Conservation (phyloP, 108 stramenopile genomes). For the Aureococcus anophagefferens region DNA sequence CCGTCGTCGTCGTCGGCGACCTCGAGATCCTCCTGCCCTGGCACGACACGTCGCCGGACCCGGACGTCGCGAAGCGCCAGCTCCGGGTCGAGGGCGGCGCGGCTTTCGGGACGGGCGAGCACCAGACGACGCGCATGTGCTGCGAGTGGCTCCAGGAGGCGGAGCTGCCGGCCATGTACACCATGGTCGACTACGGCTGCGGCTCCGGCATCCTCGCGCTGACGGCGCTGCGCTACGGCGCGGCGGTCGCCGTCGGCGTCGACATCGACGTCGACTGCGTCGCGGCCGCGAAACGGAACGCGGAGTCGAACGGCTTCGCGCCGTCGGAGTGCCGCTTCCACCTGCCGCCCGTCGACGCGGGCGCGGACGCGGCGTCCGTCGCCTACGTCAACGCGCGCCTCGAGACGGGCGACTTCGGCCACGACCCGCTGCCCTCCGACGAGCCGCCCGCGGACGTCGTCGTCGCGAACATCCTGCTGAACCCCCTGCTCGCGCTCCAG, state of each 20-base stretch:
- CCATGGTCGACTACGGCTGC: slow-evolving; percentile 16
- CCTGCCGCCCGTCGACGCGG: background rate
- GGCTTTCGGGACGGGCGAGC: slow-evolving; percentile 24
- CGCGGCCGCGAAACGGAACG: background rate
- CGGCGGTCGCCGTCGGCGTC: slow-evolving; percentile 7
- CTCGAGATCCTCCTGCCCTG: background rate
- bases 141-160: slow-evolving; percentile 1
- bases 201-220: slow-evolving; percentile 20
- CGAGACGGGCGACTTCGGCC: background rate
- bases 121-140: slow-evolving; percentile 21
- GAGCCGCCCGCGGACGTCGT: background rate
- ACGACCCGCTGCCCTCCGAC: background rate
- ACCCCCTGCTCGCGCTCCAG: background rate
- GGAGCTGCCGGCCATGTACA: background rate
- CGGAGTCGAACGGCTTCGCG: background rate
- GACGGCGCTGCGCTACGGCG: slow-evolving; percentile 10
- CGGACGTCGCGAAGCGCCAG: background rate
- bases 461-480: slow-evolving; percentile 5
- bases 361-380: background rate
- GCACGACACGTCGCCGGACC: background rate
- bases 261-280: background rate
- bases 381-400: background rate
- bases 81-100: slow-evolving; percentile 12
- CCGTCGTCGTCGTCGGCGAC: background rate
- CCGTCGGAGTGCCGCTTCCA: too few species aligned